Base-by-base conservation (phyloP, 495 filamentous ascomycete genomes). In the Rostrohypoxylon terebratum region DNA sequence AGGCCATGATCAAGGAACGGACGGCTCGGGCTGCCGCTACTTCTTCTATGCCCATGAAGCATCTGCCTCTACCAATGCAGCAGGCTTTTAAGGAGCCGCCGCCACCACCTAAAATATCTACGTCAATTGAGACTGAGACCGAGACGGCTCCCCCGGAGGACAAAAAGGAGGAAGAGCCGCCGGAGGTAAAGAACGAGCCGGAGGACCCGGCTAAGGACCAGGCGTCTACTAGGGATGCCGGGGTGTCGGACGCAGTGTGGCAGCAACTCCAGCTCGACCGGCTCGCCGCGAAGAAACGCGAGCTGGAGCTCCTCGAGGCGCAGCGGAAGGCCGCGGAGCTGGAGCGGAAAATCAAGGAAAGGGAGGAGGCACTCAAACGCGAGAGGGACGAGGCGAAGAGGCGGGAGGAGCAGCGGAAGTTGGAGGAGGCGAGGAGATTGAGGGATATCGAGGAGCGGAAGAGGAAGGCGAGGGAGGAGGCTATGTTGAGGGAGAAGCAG, bases 181-280 rank as follows among this genome's bases (percentile, higher is more conserved):
- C 23, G 4, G 18, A 28, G 7, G 67, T 71, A 13, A 62, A 64
- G 1, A 36, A 34, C 18, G 36, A 1, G 0, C 50, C 38, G 2
- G 48, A 23, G 1, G 53, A 58, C 10, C 31, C 59, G 4, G 28
- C 59, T 13, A 7, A 55, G 4, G 59, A 21, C 44, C 14, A 48
- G 1, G 28, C 11, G 8, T 61, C 55, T 38, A 34, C 40, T 14
- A 81, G 89, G 20, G 90, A 92, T 47, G 67, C 78, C 0, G 88
- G 88, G 1, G 89, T 92, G 0, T 80, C 82, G 20, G 89, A 92
- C 66, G 86, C 72, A 2, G 78, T 86, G n/a, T 92, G 90, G 90
- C 68, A 81, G 14, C 86, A 88, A 58, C 82, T 93, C 0, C 81
- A 88, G 64, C 72, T 60, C 0, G 86, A 89, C 77, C 83, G 80